Percentiles rank a stretch among this genome's conserved stretches.
Conservation (phyloP, 179 eudicot species). For the Spinacia oleracea region DNA sequence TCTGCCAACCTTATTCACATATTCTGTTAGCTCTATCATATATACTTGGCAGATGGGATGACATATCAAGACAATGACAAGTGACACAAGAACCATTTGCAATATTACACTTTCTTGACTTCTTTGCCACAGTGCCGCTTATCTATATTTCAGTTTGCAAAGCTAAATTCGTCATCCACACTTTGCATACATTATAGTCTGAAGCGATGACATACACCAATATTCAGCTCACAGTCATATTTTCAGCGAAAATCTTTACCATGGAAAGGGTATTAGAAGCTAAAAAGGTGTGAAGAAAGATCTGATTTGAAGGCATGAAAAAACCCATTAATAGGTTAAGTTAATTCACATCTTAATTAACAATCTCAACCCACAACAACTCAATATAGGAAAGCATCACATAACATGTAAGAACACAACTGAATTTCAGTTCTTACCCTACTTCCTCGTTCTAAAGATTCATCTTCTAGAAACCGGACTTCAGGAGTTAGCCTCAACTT, state of each 20-base stretch:
- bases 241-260: not conserved
- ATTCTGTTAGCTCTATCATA: not conserved
- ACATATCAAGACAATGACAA: not conserved
- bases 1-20: not conserved
- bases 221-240: not conserved
- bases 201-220: not conserved
- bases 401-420: not conserved
- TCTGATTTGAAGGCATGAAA: not conserved
- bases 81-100: not conserved
- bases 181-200: not conserved
- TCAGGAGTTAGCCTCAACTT: slow-evolving; percentile 91
- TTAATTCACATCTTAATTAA: not conserved
- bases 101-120: not conserved
- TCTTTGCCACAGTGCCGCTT: not conserved
- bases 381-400: not conserved
- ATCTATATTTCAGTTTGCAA: not conserved
- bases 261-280: not conserved
- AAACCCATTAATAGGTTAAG: not conserved
- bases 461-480: slow-evolving; percentile 89
- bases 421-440: slow-evolving; percentile 52
- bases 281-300: slow-evolving; percentile 13
- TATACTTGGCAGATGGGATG: not conserved
- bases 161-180: not conserved
- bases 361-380: not conserved
- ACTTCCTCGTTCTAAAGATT: slow-evolving; percentile 92